These are phyloP conservation scores for Penicillium sp. DNA, from an alignment of 2,329 filamentous ascomycete species.

Conservation along the genomic window DNA sequence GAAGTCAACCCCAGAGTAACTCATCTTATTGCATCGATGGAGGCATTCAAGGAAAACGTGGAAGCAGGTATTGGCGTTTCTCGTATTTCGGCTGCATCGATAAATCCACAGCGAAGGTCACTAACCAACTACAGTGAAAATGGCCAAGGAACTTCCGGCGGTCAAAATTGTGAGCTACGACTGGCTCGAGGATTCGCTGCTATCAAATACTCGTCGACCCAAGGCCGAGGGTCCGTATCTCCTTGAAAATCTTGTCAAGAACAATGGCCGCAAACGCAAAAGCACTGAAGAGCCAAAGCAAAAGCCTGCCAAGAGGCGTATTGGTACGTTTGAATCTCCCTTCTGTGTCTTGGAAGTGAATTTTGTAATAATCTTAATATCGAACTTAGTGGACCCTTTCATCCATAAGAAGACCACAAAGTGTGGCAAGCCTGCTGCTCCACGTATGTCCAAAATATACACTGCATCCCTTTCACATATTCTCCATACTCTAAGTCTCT, in stretches of 20 bases:
- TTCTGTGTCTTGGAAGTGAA: not conserved
- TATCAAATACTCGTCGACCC: slow-evolving; percentile 34
- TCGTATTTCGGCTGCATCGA: not conserved
- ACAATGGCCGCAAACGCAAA: not conserved
- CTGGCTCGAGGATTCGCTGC: slow-evolving; percentile 49
- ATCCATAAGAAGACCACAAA: not conserved
- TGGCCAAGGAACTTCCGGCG: slow-evolving; percentile 37
- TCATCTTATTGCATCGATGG: slow-evolving; percentile 66
- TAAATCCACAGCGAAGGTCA: slow-evolving; percentile 8
- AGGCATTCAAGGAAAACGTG: slow-evolving; percentile 56
- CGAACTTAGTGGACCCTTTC: slow-evolving; percentile 2
- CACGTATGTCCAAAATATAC: no score
- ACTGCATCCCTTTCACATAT: no score
- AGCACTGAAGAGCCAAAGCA: not conserved
- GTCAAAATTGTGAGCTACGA: slow-evolving; percentile 48
- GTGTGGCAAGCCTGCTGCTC: not conserved
- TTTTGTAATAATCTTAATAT: not conserved
- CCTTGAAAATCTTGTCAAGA: slow-evolving; percentile 39
- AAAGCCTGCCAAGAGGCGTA: not conserved
- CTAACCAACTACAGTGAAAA: slow-evolving; percentile 36
- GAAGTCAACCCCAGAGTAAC: slow-evolving; percentile 59
- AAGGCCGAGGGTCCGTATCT: slow-evolving; percentile 36
- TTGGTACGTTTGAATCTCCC: not conserved
- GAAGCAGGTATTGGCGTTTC: slow-evolving; percentile 39
- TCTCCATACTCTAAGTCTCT: no score